Evolutionary conservation across 306 rosid genomes (phyloP).

Genomic region (Lagenaria siceraria): DNA sequence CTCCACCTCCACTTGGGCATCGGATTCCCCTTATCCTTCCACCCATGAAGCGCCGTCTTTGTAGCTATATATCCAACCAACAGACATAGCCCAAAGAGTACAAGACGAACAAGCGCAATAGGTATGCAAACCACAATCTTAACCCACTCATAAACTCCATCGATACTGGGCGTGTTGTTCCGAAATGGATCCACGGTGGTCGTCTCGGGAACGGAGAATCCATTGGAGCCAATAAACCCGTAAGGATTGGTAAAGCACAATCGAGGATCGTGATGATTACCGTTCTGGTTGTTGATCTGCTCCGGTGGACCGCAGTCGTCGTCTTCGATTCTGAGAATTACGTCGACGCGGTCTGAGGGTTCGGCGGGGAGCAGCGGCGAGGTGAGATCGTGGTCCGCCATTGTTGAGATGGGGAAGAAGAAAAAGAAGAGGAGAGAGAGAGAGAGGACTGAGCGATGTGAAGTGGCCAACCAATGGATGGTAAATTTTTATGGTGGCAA

Average conservation of each 20-base stretch:
- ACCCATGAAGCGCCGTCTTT: constrained; percentile 52
- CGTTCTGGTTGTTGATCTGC: neutral
- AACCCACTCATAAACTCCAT: constrained; percentile 57
- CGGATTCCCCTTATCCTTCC: constrained; percentile 70
- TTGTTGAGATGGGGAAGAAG: constrained; percentile 1
- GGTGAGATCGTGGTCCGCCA: constrained; percentile 49
- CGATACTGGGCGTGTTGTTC: constrained; percentile 34
- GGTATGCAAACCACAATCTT: constrained; percentile 51
- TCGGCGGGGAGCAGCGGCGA: constrained; percentile 41
- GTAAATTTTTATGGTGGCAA: neutral
- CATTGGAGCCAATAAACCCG: constrained; percentile 35
- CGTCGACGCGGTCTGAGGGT: constrained; percentile 30
- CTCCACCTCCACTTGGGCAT: constrained; percentile 80
- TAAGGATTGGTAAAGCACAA: constrained; percentile 31
- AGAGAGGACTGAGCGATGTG: neutral
- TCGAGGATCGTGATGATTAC: neutral
- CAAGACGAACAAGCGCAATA: constrained; percentile 37
- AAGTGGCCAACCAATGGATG: neutral
- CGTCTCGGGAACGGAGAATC: constrained; percentile 35
- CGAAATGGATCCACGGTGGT: constrained; percentile 62
- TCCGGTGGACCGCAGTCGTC: neutral
- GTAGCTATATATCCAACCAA: constrained; percentile 62
- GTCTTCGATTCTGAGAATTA: constrained; percentile 28
- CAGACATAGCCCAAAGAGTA: constrained; percentile 46
- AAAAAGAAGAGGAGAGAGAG: neutral